These are phyloP conservation scores for Sambucus nigra DNA, from an alignment of 129 eudicot genomes.

Conservation along the genomic window DNA sequence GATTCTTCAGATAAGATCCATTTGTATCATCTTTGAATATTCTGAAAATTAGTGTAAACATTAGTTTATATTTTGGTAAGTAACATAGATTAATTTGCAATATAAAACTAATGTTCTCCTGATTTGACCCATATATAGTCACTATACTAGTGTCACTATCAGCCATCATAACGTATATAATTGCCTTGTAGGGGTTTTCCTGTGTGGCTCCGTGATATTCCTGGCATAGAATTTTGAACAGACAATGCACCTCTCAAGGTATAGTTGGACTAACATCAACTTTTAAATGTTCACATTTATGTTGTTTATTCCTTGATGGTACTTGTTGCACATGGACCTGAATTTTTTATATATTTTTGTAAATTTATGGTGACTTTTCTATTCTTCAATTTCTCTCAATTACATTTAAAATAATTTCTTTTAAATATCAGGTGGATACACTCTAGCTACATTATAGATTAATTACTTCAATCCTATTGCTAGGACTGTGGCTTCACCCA, in stretches of 20 bases:
- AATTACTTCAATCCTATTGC: too few relatives aligned
- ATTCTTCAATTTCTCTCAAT: too few relatives aligned
- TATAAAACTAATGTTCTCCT: too few relatives aligned
- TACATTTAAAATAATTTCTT: too few relatives aligned
- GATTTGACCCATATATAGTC: too few relatives aligned
- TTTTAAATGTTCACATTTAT: neutral
- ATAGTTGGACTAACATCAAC: constrained; percentile 11
- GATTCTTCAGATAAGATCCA: too few relatives aligned
- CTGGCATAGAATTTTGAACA: constrained; percentile 94
- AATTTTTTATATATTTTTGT: neutral
- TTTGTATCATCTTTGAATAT: too few relatives aligned
- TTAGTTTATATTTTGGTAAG: too few relatives aligned
- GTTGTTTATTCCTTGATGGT: neutral
- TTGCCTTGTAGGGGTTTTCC: constrained; percentile 76
- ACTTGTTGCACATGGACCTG: neutral
- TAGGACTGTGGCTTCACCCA: too few relatives aligned
- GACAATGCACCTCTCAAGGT: constrained; percentile 90
- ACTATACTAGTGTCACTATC: neutral
- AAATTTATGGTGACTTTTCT: neutral
- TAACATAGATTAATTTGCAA: too few relatives aligned
- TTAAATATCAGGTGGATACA: neutral
- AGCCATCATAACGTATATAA: constrained; percentile 2
- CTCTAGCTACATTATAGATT: neutral
- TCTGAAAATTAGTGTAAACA: too few relatives aligned
- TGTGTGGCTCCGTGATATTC: constrained; percentile 95